phyloP scores from a whole-genome alignment of 208 protist species.

The Crithidia brevicula region DNA sequence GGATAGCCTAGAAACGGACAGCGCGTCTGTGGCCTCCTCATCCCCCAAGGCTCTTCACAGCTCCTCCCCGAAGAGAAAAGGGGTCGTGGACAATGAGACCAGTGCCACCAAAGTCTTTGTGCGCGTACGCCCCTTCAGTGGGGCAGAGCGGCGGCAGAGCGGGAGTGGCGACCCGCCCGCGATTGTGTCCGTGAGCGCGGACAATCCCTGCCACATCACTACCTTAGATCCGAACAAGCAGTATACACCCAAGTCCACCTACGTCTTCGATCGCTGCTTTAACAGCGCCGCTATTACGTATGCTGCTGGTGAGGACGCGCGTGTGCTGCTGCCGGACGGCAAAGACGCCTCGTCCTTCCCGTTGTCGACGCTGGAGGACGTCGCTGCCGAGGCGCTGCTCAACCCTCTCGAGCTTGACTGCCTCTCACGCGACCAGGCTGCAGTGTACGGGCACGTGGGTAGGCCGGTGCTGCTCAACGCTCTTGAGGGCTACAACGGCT shows the following conservation, averaged over 20 bases:
- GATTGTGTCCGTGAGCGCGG: constrained; percentile 59
- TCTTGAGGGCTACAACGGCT: constrained; percentile 87
- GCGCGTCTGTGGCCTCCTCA: constrained; percentile 5
- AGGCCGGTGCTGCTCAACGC: constrained; percentile 67
- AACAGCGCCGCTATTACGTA: constrained; percentile 16
- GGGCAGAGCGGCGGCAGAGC: constrained; percentile 33
- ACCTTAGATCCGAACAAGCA: constrained; percentile 49
- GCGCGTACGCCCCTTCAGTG: constrained; percentile 74
- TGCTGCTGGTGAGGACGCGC: constrained; percentile 9
- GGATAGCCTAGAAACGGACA: constrained; percentile 6
- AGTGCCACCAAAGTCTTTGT: constrained; percentile 78
- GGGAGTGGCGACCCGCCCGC: constrained; percentile 5
- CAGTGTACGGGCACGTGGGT: constrained; percentile 73
- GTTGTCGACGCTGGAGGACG: constrained; percentile 20
- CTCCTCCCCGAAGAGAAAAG: neutral
- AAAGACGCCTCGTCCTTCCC: neutral
- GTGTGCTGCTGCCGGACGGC: constrained; percentile 9
- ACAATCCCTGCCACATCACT: constrained; percentile 74
- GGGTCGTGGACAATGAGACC: constrained; percentile 21
- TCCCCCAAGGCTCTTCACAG: constrained; percentile 1
- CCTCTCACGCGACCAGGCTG: constrained; percentile 41
- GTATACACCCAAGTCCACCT: constrained; percentile 57
- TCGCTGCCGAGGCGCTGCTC: neutral
- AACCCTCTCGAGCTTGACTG: constrained; percentile 27
- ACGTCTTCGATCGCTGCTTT: constrained; percentile 79